Conservation (phyloP, 176 grass and related monocot genomes). For the Raddia distichophylla region DNA sequence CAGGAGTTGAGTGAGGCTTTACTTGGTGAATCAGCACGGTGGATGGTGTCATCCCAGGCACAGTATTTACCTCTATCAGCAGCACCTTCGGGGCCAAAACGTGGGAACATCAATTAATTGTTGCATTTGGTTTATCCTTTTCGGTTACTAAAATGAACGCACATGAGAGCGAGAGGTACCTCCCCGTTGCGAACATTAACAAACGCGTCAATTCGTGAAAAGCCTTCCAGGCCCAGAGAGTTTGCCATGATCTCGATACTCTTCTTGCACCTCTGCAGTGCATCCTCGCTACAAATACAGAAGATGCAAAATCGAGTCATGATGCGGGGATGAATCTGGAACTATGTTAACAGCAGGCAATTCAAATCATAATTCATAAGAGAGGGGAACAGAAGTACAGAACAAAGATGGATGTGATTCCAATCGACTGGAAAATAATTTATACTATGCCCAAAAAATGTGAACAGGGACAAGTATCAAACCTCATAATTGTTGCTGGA, state of each 20-base stretch:
- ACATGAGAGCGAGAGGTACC: constrained; percentile 41
- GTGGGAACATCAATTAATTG: not conserved
- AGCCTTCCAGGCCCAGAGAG: constrained; percentile 75
- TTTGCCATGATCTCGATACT: constrained; percentile 69
- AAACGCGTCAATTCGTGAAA: constrained; percentile 89
- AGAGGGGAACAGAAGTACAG: not conserved
- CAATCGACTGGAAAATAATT: not conserved
- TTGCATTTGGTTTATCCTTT: not conserved
- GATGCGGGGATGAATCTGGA: not conserved
- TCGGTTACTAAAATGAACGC: not conserved
- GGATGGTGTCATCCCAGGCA: constrained; percentile 95
- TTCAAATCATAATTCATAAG: not conserved
- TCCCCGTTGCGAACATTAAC: constrained; percentile 73
- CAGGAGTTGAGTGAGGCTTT: constrained; percentile 10
- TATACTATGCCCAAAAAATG: not conserved
- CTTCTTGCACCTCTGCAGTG: constrained; percentile 68
- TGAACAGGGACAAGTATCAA: not conserved
- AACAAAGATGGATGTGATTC: not conserved
- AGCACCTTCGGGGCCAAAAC: constrained; percentile 56
- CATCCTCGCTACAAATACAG: constrained; percentile 53
- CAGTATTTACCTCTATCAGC: constrained; percentile 88
- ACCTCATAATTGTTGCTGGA: constrained; percentile 85
- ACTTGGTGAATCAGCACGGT: constrained; percentile 93
- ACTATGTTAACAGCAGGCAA: not conserved
- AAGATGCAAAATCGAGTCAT: constrained; percentile 3